Evolutionary conservation across 1,284 basidiomycete genomes (phyloP).

Genomic region (Pseudozyma pruni): DNA sequence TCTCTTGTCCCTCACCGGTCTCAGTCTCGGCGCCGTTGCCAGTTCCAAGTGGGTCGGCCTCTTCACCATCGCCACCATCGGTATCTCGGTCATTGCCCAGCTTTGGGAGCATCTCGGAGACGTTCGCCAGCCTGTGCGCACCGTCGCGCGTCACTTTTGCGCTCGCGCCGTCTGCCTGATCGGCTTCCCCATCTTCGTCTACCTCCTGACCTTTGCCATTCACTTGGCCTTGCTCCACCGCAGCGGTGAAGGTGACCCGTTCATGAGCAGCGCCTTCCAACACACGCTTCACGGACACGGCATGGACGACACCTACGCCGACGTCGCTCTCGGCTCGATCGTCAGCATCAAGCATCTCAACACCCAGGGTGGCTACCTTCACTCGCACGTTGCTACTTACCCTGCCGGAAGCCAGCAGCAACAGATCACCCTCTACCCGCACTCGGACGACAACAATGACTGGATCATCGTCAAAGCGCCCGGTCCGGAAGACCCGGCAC

Average conservation of each 20-base stretch:
- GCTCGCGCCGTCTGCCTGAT: conserved; percentile 91
- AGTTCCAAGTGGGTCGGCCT: conserved; percentile 99
- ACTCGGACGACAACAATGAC: conserved; percentile 89
- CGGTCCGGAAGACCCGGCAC: conserved; percentile 71
- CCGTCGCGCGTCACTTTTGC: conserved; percentile 84
- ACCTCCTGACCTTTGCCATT: conserved; percentile 94
- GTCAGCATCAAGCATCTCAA: conserved; percentile 89
- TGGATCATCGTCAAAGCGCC: conserved; percentile 79
- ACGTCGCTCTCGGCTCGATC: conserved; percentile 85
- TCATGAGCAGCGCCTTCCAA: conserved; percentile 99
- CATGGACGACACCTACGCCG: conserved; percentile 89
- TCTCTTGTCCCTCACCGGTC: conserved; percentile 87
- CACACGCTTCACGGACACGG: conserved; percentile 90
- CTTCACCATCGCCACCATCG: conserved; percentile 97
- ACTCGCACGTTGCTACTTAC: conserved; percentile 91
- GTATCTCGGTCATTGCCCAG: conserved; percentile 83
- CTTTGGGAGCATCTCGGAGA: conserved; percentile 93
- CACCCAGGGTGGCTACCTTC: conserved; percentile 96
- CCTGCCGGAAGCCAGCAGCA: conserved; percentile 81
- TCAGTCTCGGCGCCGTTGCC: conserved; percentile 88
- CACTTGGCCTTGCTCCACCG: conserved; percentile 89
- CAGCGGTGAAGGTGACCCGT: conserved; percentile 95
- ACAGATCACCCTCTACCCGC: conserved; percentile 97
- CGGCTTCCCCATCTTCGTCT: conserved; percentile 83
- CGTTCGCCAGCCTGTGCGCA: conserved; percentile 78